Evolutionary conservation across 2,329 filamentous ascomycete genomes (phyloP).

Genomic region (Zopfia rhizophila): DNA sequence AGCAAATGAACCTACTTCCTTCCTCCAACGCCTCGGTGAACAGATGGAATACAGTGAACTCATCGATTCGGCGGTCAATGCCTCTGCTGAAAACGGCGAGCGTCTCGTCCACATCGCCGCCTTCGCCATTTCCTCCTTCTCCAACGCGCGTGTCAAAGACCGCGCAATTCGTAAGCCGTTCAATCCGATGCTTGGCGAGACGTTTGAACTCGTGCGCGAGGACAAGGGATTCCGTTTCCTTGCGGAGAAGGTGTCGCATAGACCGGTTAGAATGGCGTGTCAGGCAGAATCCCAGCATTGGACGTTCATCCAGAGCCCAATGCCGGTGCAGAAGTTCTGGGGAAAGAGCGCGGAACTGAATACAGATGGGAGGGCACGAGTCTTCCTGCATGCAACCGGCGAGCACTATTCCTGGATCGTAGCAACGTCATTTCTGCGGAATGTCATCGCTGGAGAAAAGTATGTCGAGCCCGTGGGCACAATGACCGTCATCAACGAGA

Average conservation of each 20-base stretch:
- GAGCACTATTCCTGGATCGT: conserved; percentile 90
- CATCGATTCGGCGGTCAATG: conserved; percentile 71
- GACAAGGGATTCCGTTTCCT: conserved; percentile 89
- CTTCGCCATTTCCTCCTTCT: conserved; percentile 90
- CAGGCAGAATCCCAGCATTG: conserved; percentile 88
- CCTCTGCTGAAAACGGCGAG: conserved; percentile 68
- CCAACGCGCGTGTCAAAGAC: conserved; percentile 84
- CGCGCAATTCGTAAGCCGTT: conserved; percentile 95
- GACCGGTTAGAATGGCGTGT: conserved; percentile 90
- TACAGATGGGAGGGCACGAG: conserved; percentile 85
- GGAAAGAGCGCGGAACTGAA: conserved; percentile 95
- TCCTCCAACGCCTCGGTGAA: conserved; percentile 89
- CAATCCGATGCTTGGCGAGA: conserved; percentile 96
- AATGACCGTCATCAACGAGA: conserved; percentile 88
- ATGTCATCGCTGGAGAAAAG: conserved; percentile 97
- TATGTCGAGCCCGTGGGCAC: conserved; percentile 94
- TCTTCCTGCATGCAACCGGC: conserved; percentile 78
- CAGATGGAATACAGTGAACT: conserved; percentile 90
- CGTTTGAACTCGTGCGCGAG: conserved; percentile 88
- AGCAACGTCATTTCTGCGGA: conserved; percentile 90
- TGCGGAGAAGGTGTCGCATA: conserved; percentile 95
- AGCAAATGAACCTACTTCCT: conserved; percentile 89
- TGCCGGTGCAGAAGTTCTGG: conserved; percentile 97
- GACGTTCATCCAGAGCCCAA: conserved; percentile 87
- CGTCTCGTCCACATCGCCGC: conserved; percentile 86